Base-by-base conservation (phyloP, 257 asterid genomes). In the Primulina huaijiensis region DNA sequence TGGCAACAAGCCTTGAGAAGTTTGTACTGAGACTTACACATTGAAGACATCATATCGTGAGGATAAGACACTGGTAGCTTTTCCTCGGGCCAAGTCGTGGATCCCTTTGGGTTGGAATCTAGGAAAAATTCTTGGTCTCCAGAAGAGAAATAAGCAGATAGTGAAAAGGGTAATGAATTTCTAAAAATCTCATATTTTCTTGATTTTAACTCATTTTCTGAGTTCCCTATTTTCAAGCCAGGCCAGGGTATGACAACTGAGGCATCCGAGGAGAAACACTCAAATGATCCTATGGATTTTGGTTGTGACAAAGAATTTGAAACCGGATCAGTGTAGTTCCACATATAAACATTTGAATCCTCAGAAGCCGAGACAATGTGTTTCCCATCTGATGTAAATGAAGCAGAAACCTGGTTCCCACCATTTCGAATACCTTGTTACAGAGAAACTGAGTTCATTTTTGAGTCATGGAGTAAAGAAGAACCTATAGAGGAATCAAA, bases 11-110 rank as follows among this genome's bases (percentile, higher is more conserved):
- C 68, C 78, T 79, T 87, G 70, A 92, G 85, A 53, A 92, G 82
- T 79, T 81, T 90, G 84, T 82, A 83, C 78, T 82, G 86, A n/a
- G 96, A 84, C 82, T 81, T 94, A 65, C 87, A 77, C 75, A 94
- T 60, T 10, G 77, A 76, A 21, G 90, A 72, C 20, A 81, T 62
- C 1, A 69, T 38, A 5, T 62, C 52, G 52, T 33, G 81, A 9
- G 83, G 82, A 43, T 80, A 76, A 3, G 92, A 76, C 19, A 68
- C 21, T 0, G 89, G 92, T 64, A 89, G 99, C 85, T 92, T 95
- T 73, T 95, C 99, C 78, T 95, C 99, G 0, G 99, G 99, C 99
- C 99, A 95, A 37, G 99, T 95, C 17, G 92, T 98, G 1, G 98
- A 85, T 64, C 89, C 93, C 68, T 78, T 85, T 8, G 90, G 80